A percentile compares a stretch with the other conserved stretches of the same genome.
phyloP scores from a whole-genome alignment of 179 eudicot species.

The Camellia oleifera region DNA sequence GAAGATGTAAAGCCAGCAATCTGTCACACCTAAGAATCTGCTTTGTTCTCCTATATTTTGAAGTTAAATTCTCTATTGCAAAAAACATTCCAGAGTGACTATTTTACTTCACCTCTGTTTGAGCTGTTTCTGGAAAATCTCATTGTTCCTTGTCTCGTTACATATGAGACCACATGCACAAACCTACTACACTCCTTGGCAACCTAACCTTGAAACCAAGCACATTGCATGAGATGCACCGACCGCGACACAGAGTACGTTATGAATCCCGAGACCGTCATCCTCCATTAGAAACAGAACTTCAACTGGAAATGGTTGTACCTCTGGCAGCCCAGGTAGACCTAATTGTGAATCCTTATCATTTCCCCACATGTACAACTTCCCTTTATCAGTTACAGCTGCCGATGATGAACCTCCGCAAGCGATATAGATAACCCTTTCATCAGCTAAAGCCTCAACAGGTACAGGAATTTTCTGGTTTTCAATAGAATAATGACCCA shows the following conservation, averaged over 20 bases:
- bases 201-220: slow-evolving; percentile 56
- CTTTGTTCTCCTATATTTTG: background rate
- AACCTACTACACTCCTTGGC: slow-evolving; percentile 4
- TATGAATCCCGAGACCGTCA: slow-evolving; percentile 59
- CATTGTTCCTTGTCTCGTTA: background rate
- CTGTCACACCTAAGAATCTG: background rate
- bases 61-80: background rate
- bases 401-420: slow-evolving; percentile 95
- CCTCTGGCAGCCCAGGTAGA: slow-evolving; percentile 81
- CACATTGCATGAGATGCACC: slow-evolving; percentile 93
- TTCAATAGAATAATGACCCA: slow-evolving; percentile 76
- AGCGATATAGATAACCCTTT: slow-evolving; percentile 63
- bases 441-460: slow-evolving; percentile 67
- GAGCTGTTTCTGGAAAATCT: background rate
- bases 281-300: slow-evolving; percentile 77
- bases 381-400: slow-evolving; percentile 83
- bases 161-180: background rate
- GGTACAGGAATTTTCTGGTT: slow-evolving; percentile 62
- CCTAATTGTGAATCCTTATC: slow-evolving; percentile 85
- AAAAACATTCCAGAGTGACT: background rate
- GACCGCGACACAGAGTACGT: slow-evolving; percentile 62
- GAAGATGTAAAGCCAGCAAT: background rate
- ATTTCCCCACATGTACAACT: slow-evolving; percentile 94
- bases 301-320: slow-evolving; percentile 71
- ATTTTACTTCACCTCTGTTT: background rate